phyloP scores from a whole-genome alignment of 257 asterid genomes.

The Solanum lignicaule region DNA sequence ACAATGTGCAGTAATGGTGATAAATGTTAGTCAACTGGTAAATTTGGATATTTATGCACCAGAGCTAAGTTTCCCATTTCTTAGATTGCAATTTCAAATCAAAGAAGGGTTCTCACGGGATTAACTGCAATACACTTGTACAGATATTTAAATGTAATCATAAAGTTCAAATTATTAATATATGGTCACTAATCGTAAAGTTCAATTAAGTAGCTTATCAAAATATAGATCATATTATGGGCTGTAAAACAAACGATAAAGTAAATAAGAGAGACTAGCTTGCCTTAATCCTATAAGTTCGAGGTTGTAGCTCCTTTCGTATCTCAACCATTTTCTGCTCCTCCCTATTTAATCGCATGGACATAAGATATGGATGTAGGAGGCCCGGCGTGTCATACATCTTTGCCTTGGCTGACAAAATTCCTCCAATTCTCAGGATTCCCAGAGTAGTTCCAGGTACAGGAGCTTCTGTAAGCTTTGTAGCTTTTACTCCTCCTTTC shows the following conservation, averaged over 20 bases:
- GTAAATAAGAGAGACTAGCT: slow-evolving; percentile 12
- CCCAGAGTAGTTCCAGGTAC: slow-evolving; percentile 96
- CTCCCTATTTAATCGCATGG: slow-evolving; percentile 75
- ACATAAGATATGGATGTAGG: slow-evolving; percentile 75
- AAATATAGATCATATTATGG: not conserved
- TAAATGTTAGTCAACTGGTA: not conserved
- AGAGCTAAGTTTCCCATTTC: not conserved
- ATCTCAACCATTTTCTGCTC: slow-evolving; percentile 94
- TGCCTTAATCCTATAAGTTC: slow-evolving; percentile 74
- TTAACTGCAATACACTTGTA: not conserved
- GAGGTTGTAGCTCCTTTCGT: slow-evolving; percentile 89
- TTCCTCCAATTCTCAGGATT: slow-evolving; percentile 80
- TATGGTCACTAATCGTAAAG: not conserved
- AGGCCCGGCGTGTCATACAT: slow-evolving; percentile 98
- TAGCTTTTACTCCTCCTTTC: slow-evolving; percentile 63
- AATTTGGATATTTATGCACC: not conserved
- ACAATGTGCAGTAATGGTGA: not conserved
- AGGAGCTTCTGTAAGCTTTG: slow-evolving; percentile 88
- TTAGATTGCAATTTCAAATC: not conserved
- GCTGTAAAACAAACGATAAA: not conserved
- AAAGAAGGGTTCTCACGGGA: not conserved
- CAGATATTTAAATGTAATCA: not conserved
- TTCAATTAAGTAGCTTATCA: not conserved
- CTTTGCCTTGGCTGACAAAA: slow-evolving; percentile 88
- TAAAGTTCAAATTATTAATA: not conserved